phyloP scores from a whole-genome alignment of 1,284 basidiomycete genomes.

The Irpex lacteus region DNA sequence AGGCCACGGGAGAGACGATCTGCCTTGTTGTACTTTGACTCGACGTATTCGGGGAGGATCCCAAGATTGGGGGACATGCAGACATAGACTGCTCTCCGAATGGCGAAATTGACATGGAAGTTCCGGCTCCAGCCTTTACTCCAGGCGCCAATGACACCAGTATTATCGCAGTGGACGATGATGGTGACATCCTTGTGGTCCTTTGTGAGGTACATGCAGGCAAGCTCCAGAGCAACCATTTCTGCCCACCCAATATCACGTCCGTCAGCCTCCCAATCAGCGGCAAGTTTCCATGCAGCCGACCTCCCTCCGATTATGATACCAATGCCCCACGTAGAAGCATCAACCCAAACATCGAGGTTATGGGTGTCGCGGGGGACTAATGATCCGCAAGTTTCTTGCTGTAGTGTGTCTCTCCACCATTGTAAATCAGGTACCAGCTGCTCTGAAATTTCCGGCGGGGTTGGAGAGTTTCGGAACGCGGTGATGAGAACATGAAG shows the following conservation, averaged over 20 bases:
- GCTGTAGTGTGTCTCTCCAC: conserved; percentile 28
- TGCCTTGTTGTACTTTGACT: too few relatives aligned
- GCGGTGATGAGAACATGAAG: too few relatives aligned
- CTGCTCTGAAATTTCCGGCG: conserved; percentile 10
- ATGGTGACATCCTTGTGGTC: conserved; percentile 14
- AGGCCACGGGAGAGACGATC: too few relatives aligned
- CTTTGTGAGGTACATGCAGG: conserved; percentile 10
- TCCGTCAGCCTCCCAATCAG: conserved; percentile 23
- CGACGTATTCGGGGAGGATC: too few relatives aligned
- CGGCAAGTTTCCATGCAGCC: conserved; percentile 29
- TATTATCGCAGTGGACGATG: conserved; percentile 35
- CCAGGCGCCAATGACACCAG: conserved; percentile 36
- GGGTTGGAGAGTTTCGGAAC: too few relatives aligned
- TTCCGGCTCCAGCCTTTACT: conserved; percentile 31
- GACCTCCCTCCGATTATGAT: conserved; percentile 28
- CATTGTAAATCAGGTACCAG: conserved; percentile 25
- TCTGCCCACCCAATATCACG: conserved; percentile 40
- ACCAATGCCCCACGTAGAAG: conserved; percentile 36
- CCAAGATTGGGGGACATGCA: too few relatives aligned
- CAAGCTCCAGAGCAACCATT: conserved; percentile 36
- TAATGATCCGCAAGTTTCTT: background rate
- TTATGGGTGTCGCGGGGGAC: conserved; percentile 20
- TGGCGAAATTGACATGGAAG: conserved; percentile 27
- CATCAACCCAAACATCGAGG: conserved; percentile 30
- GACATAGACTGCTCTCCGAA: background rate